Base-by-base conservation (phyloP, 2,329 filamentous ascomycete genomes). In the Cadophora sp. region DNA sequence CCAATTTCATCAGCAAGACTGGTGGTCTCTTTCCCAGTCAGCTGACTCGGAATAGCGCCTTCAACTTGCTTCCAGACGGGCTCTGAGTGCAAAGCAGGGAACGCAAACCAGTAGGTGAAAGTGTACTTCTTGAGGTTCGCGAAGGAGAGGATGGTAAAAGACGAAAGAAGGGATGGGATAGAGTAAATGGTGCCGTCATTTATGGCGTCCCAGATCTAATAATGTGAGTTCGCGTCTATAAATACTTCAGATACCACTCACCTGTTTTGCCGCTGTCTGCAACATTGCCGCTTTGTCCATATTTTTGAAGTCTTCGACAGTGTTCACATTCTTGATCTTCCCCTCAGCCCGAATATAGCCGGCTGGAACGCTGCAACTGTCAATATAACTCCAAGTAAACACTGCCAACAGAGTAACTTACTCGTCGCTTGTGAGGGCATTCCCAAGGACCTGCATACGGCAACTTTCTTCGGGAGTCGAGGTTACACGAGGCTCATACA, bases 71-170 rank as follows among this genome's bases (percentile, higher is more conserved):
- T 90, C 96, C 96, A 99, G 33, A 85, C 83, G 1, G 93, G 93
- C 64, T 95, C 90, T 4, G 95, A 97, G 77, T 97, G 94, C 53
- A 99, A 84, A 18, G 95, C 94, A 0, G 96, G 96, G 76, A 97
- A 99, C 5, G 91, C 95, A 79, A 98, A 98, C 89, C 96, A 97
- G 80, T 98, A 98, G n/a, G 91, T 93, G 78, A 98, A 97, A 70
- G 90, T 93, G 81, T 98, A 98, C 77, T 96, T 97, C 79, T 99
- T 99, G 41, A 99, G 85, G 77, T 99, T 95, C 69, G 96, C 95
- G 78, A 93, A 99, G 18, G 93, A 97, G 55, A 98, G 88, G 66
- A 96, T 89, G 30, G 92, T 86, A 78, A 97, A 98, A 7, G 93
- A 96, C 4, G 93, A 89, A 20, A 99, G 88, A 1, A 98, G 85